Evolutionary conservation across 1,284 basidiomycete genomes (phyloP).

Genomic region (Bjerkandera adusta): DNA sequence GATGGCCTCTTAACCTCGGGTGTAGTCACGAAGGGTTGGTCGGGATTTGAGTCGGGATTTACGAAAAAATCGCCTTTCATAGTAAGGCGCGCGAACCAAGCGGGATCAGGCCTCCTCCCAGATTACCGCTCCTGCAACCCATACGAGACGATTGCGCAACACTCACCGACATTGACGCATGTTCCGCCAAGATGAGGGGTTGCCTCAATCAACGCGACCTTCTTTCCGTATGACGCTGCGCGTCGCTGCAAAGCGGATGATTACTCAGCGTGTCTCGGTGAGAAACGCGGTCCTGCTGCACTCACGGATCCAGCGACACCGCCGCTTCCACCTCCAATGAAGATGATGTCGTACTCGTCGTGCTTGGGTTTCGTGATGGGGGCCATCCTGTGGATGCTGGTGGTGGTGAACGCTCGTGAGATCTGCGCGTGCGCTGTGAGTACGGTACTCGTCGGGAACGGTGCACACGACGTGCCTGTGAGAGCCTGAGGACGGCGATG

Average conservation of each 20-base stretch:
- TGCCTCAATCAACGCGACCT: conserved; percentile 88
- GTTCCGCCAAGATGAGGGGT: conserved; percentile 86
- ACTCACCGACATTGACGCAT: conserved; percentile 91
- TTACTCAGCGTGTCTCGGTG: not conserved
- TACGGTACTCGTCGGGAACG: not conserved
- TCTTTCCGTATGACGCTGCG: conserved; percentile 91
- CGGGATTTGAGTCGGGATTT: too few relatives aligned
- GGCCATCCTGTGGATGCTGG: conserved; percentile 50
- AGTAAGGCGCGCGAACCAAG: too few relatives aligned
- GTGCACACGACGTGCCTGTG: conserved; percentile 15
- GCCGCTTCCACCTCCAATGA: conserved; percentile 84
- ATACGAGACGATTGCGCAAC: too few relatives aligned
- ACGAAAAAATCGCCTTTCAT: too few relatives aligned
- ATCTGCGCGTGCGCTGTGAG: conserved; percentile 36
- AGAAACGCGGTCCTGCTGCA: conserved; percentile 10
- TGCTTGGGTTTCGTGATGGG: conserved; percentile 63
- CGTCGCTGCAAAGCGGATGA: conserved; percentile 57
- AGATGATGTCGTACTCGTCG: conserved; percentile 76
- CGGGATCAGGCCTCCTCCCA: too few relatives aligned
- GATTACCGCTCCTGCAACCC: too few relatives aligned
- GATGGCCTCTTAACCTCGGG: too few relatives aligned
- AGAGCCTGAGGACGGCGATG: conserved; percentile 9
- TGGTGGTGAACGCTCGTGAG: conserved; percentile 43
- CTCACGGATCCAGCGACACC: conserved; percentile 76
- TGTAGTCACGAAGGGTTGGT: too few relatives aligned